Percentiles rank a stretch among this genome's conserved stretches.
Conservation (phyloP, 805 yeast species). For the Lipomyces orientalis region DNA sequence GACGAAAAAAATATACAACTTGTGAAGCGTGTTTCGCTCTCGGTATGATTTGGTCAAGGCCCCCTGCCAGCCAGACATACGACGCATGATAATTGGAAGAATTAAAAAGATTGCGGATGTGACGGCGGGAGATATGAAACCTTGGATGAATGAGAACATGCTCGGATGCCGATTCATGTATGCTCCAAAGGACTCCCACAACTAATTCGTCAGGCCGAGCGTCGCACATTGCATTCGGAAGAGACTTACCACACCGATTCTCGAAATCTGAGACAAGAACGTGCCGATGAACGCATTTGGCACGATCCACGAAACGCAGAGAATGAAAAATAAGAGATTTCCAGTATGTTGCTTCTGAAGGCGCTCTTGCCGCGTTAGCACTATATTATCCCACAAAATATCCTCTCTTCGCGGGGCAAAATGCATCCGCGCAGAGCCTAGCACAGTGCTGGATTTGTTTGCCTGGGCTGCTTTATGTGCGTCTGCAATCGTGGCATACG, state of each 20-base stretch:
- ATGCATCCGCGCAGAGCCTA: conserved; percentile 34
- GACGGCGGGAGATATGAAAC: conserved; percentile 47
- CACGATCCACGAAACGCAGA: conserved; percentile 48
- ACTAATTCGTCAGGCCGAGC: conserved; percentile 10
- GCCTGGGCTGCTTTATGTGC: conserved; percentile 41
- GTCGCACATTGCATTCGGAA: neutral
- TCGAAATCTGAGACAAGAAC: conserved; percentile 47
- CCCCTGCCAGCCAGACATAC: conserved; percentile 49
- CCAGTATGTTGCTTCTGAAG: conserved; percentile 45
- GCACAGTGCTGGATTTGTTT: conserved; percentile 8
- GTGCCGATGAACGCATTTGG: conserved; percentile 52
- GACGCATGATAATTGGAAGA: conserved; percentile 47
- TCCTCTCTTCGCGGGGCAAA: conserved; percentile 48
- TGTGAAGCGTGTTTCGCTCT: conserved; percentile 47
- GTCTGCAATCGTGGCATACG: conserved; percentile 39
- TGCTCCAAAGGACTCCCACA: conserved; percentile 46
- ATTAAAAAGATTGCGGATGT: conserved; percentile 46
- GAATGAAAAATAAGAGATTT: conserved; percentile 41
- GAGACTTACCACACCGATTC: conserved; percentile 42
- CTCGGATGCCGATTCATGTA: conserved; percentile 41
- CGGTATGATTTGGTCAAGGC: conserved; percentile 47
- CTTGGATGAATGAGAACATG: conserved; percentile 47
- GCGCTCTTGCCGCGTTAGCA: conserved; percentile 41
- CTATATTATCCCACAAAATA: conserved; percentile 48
- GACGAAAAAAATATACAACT: conserved; percentile 48